Base-by-base conservation (phyloP, 2,329 filamentous ascomycete genomes). In the Blumeriella jaapii region DNA sequence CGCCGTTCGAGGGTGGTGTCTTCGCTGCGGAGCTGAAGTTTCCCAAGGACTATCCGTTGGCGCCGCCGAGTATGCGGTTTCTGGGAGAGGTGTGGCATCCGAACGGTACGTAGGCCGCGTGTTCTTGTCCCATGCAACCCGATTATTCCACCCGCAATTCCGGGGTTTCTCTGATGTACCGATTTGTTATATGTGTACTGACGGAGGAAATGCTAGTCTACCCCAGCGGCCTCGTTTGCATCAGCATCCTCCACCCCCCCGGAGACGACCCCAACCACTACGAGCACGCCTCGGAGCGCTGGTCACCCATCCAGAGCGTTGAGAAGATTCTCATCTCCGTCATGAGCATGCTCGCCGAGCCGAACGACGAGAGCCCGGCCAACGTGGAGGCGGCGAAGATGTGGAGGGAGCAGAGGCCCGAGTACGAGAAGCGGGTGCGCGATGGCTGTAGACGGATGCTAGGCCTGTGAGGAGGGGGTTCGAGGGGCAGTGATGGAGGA, bases 181-280 rank as follows among this genome's bases (percentile, higher is more conserved):
- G 16, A 23, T 29, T 11, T 29, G 12, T 8, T 20, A 15, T 29
- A 25, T n/a, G n/a, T n/a, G n/a, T n/a, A n/a, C n/a, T n/a, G n/a
- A n/a, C n/a, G n/a, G n/a, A n/a, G n/a, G n/a, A n/a, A n/a, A n/a
- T n/a, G n/a, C n/a, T 47, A 94, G 87, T 96, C 34, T 96, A 96
- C 58, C 73, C 81, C 11, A 89, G 81, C 57, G 89, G 89, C 45
- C 73, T 89, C 12, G 91, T 96, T 51, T 96, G 89, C 65, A 96
- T 96, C 55, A 93, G 84, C n/a, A 96, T 96, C 63, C 77, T 96
- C 2, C 89, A 96, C 61, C 81, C 89, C 3, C 89, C 89, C 2
- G 89, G 91, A 53, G 89, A 96, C 62, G 89, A 96, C 61, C 91
- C 91, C 36, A 95, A 95, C 64, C 87, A 94, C 66, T 96, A 96